Evolutionary conservation across 2,329 filamentous ascomycete species (phyloP).

Genomic region (Pseudopithomyces maydicus): DNA sequence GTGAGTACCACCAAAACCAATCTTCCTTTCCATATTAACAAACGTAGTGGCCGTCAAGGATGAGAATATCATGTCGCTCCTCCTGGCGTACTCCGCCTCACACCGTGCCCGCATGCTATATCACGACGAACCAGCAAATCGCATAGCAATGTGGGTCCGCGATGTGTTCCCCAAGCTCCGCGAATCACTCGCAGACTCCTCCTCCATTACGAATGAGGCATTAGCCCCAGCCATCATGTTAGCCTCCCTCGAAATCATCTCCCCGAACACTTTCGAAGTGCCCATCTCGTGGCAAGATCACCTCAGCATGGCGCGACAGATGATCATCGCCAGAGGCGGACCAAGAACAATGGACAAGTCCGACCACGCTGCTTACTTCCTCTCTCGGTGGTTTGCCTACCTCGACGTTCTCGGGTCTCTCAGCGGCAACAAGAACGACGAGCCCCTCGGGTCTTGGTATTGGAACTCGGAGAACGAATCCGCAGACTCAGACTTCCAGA

Average conservation of each 20-base stretch:
- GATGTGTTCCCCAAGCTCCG: conserved; percentile 78
- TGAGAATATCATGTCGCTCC: conserved; percentile 73
- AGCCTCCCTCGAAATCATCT: conserved; percentile 81
- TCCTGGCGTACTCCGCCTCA: conserved; percentile 83
- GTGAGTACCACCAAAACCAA: conserved; percentile 48
- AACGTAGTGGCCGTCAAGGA: conserved; percentile 67
- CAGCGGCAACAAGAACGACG: conserved; percentile 58
- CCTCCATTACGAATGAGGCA: conserved; percentile 72
- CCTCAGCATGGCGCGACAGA: conserved; percentile 73
- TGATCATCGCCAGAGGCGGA: conserved; percentile 71
- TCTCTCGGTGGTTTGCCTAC: conserved; percentile 83
- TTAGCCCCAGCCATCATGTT: conserved; percentile 86
- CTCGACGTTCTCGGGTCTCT: conserved; percentile 79
- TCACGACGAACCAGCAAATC: conserved; percentile 74
- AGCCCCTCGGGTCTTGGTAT: conserved; percentile 49
- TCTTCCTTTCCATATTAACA: conserved; percentile 24
- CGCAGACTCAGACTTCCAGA: conserved; percentile 67
- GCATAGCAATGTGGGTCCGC: conserved; percentile 80
- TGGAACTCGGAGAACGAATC: conserved; percentile 51
- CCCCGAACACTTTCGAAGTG: conserved; percentile 80
- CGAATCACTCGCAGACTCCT: conserved; percentile 63
- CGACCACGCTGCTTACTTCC: conserved; percentile 68
- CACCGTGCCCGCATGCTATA: conserved; percentile 76
- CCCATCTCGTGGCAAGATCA: conserved; percentile 81
- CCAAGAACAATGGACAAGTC: conserved; percentile 58